A percentile compares a stretch with the other conserved stretches of the same genome.
Evolutionary conservation across 805 yeast genomes (phyloP).

Genomic region (Nakazawaea wickerhamii): DNA sequence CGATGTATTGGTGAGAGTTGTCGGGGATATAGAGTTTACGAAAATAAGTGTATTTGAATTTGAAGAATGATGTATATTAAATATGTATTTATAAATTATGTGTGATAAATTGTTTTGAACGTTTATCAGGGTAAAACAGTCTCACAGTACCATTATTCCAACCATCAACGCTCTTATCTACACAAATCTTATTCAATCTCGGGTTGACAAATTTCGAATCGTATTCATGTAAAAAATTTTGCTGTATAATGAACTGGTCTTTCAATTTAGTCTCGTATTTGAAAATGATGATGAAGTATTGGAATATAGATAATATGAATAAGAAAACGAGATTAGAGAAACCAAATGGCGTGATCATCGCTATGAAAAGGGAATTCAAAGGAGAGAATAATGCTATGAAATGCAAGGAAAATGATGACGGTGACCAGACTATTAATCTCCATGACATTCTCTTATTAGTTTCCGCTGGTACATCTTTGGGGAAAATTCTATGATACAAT

Average conservation of each 20-base stretch:
- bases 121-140: conserved; percentile 10
- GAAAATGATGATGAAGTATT: conserved; percentile 34
- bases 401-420: conserved; percentile 49
- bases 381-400: conserved; percentile 58
- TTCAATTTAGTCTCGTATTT: conserved; percentile 42
- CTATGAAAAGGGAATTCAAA: conserved; percentile 38
- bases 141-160: conserved; percentile 17
- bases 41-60: conserved; percentile 22
- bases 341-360: conserved; percentile 17
- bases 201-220: conserved; percentile 60
- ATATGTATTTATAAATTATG: not conserved
- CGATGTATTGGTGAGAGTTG: conserved; percentile 36
- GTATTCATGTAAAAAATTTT: conserved; percentile 59
- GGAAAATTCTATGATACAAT: conserved; percentile 5
- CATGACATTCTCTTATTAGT: conserved; percentile 25
- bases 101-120: conserved; percentile 9
- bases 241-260: conserved; percentile 56
- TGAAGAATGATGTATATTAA: conserved; percentile 14
- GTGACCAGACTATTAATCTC: conserved; percentile 63
- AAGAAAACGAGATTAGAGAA: conserved; percentile 24
- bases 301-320: conserved; percentile 29
- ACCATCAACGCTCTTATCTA: conserved; percentile 61
- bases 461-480: not conserved
- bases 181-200: conserved; percentile 39
- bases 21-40: conserved; percentile 19